phyloP scores from a whole-genome alignment of 345 rosid species.

The Pseudoturritis turrita region DNA sequence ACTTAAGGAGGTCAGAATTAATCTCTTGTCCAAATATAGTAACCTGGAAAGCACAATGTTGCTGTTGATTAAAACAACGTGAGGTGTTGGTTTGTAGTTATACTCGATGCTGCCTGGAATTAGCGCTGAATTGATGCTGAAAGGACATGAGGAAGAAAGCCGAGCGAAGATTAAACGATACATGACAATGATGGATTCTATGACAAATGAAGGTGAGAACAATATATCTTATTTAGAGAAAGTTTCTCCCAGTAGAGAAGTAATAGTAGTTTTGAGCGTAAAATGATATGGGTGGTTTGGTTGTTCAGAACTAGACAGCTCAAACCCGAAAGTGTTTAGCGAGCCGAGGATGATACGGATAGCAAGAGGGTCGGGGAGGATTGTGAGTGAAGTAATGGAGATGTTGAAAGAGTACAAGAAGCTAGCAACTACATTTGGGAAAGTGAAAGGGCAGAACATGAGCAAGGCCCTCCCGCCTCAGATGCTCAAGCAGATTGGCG shows the following conservation, averaged over 20 bases:
- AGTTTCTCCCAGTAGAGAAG: neutral
- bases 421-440: conserved; percentile 78
- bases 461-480: conserved; percentile 85
- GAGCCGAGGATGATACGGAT: conserved; percentile 73
- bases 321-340: conserved; percentile 76
- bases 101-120: conserved; percentile 88
- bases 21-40: neutral
- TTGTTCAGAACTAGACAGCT: conserved; percentile 69
- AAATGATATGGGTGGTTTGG: neutral
- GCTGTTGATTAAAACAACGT: neutral
- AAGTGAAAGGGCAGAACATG: conserved; percentile 93
- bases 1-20: conserved; percentile 63
- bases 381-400: conserved; percentile 71
- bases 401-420: conserved; percentile 93
- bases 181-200: conserved; percentile 97
- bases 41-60: neutral
- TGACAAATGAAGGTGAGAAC: conserved; percentile 63
- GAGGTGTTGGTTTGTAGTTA: conserved; percentile 43
- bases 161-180: conserved; percentile 88
- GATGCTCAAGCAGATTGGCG: conserved; percentile 89
- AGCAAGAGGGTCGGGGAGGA: conserved; percentile 82
- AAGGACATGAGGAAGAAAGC: conserved; percentile 90
- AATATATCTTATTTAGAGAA: neutral
- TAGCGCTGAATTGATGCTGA: conserved; percentile 81
- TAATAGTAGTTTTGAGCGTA: neutral